Conservation (phyloP, 75 land plant species). For the Cupressus sempervirens region DNA sequence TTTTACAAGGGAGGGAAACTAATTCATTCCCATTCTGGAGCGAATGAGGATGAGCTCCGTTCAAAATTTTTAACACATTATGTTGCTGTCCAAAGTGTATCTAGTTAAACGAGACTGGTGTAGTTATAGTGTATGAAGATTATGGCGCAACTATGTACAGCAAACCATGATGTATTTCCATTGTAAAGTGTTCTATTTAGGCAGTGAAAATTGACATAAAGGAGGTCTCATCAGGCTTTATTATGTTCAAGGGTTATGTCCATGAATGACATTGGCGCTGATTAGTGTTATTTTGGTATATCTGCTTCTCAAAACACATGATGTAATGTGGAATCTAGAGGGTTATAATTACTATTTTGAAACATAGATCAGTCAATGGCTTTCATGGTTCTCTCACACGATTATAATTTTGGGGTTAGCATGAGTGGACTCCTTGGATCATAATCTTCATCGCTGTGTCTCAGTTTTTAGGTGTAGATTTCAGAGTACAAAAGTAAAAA, state of each 20-base stretch:
- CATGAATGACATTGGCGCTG: neutral
- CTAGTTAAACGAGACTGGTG: slow-evolving; percentile 1
- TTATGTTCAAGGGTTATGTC: neutral
- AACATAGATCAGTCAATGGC: neutral
- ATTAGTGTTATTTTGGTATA: neutral
- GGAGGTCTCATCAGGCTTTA: neutral
- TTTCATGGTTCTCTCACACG: neutral
- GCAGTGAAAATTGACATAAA: neutral
- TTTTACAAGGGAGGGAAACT: slow-evolving; percentile 33
- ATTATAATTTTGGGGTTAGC: neutral
- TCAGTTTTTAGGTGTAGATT: neutral
- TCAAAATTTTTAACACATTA: slow-evolving; percentile 28
- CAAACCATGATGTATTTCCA: neutral
- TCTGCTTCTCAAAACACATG: neutral
- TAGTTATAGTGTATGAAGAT: neutral
- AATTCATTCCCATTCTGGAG: slow-evolving; percentile 36
- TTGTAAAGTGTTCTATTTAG: neutral
- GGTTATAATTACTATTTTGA: neutral
- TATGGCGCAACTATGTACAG: neutral
- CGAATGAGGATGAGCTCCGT: slow-evolving; percentile 36
- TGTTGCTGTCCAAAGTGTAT: neutral
- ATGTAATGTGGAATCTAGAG: neutral
- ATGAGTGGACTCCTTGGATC: neutral
- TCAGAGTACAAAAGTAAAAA: neutral
- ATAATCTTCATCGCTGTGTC: neutral